Conservation (phyloP, 2,329 filamentous ascomycete species). For the Colletotrichum spaethianum region DNA sequence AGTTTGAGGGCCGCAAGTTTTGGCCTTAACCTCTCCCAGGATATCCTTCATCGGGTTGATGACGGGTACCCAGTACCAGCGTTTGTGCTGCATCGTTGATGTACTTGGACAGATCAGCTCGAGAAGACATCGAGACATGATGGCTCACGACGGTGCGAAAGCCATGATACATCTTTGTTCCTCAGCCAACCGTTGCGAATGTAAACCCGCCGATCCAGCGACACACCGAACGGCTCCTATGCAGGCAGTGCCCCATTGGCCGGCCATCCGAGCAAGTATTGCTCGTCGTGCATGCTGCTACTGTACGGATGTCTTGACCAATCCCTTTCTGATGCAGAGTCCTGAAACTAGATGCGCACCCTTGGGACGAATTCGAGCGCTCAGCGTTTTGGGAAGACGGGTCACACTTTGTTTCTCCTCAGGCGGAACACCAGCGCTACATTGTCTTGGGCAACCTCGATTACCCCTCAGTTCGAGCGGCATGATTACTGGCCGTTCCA, state of each 20-base stretch:
- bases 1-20: slow-evolving; percentile 29
- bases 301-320: slow-evolving; percentile 30
- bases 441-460: slow-evolving; percentile 22
- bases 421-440: background rate
- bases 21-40: background rate
- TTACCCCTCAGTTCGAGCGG: background rate
- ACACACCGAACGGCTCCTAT: background rate
- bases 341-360: slow-evolving; percentile 35
- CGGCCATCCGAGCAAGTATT: background rate
- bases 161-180: background rate
- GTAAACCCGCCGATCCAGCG: background rate
- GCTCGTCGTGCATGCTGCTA: slow-evolving; percentile 27
- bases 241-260: slow-evolving; percentile 22
- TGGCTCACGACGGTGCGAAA: background rate
- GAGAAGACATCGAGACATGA: background rate
- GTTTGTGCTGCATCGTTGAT: background rate
- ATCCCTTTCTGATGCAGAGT: slow-evolving; percentile 39
- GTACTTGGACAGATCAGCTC: background rate
- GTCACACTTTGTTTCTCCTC: slow-evolving; percentile 2
- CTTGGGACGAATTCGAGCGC: slow-evolving; percentile 28
- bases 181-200: background rate
- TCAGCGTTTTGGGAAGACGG: slow-evolving; percentile 9
- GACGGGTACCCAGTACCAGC: background rate
- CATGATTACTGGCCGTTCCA: no score
- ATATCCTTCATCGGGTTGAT: slow-evolving; percentile 12